Base-by-base conservation (phyloP, 1,139 yeast genomes). In the Geotrichum siamense region DNA sequence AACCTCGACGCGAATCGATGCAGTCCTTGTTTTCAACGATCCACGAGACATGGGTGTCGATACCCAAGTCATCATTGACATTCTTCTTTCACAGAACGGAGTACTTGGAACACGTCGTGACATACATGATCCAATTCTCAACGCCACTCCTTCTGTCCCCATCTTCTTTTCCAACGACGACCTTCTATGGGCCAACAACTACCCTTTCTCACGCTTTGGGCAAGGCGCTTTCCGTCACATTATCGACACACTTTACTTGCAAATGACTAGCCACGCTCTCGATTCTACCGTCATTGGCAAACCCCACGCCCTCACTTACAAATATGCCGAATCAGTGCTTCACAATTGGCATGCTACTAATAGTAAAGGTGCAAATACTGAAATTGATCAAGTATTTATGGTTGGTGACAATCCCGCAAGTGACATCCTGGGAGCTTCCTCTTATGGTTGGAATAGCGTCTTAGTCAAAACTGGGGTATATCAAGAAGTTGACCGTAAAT, bases 331-430 rank as follows among this genome's bases (percentile, higher is more conserved):
- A 54, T 76, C 75, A 56, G 75, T 81, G 5, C 68, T 85, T 47
- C 73, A 74, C 39, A 78, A 78, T 54, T 79, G 86, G 79, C n/a
- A n/a, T n/a, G n/a, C n/a, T n/a, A n/a, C n/a, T n/a, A n/a, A n/a
- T n/a, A 28, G 39, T 26, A 16, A 43, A 46, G 20, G 47, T 47
- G 10, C 59, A 40, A 30, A 41, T 50, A 44, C 55, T 22, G 61
- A 63, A 12, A 48, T 45, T 23, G 49, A 55, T 16, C 62, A 68
- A 29, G 82, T 91, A 2, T 89, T 72, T 65, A 91, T 91, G 98
- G 84, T 91, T 25, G 98, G 98, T 21, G 98, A 91, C 63, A 91
- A 91, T 61, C 97, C 96, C 2, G 91, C 81, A 22, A 78, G 89
- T 42, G 98, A 91, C 59, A 91, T 91, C 40, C 72, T 73, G 50